A percentile compares a stretch with the other conserved stretches of the same genome.
Conservation (phyloP, 2,329 filamentous ascomycete species). For the Coniella vitis region DNA sequence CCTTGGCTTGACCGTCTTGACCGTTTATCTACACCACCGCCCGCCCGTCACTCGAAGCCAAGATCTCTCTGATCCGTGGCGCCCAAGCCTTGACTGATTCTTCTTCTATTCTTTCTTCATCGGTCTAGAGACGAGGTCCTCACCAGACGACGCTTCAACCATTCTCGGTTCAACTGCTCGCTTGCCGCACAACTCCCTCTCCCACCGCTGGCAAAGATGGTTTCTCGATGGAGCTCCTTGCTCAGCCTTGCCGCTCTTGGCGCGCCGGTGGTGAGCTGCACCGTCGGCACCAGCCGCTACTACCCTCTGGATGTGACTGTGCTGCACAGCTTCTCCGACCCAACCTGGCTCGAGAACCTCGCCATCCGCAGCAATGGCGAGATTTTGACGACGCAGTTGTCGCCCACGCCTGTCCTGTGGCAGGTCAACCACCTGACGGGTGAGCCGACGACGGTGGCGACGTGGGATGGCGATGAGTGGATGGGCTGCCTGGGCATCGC, state of each 20-base stretch:
- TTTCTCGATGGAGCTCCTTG: not conserved
- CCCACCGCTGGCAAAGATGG: not conserved
- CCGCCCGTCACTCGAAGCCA: no score
- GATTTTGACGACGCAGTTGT: conserved; percentile 8
- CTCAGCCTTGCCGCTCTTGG: not conserved
- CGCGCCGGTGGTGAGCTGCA: not conserved
- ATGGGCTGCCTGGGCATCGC: conserved; percentile 3
- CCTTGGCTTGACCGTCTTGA: no score
- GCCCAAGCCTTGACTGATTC: no score
- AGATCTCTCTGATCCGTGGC: no score
- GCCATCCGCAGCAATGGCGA: conserved; percentile 11
- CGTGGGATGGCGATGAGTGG: conserved; percentile 1
- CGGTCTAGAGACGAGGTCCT: no score
- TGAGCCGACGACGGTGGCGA: not conserved
- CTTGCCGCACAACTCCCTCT: no score
- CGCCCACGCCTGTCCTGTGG: conserved; percentile 2
- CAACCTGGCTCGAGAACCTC: conserved; percentile 10
- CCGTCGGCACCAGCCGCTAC: not conserved
- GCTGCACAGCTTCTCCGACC: conserved; percentile 4
- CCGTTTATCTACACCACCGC: no score
- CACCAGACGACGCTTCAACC: no score
- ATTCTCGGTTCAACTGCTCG: not conserved
- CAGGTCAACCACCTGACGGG: conserved; percentile 9
- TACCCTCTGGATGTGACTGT: not conserved
- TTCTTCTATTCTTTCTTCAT: no score